phyloP scores from a whole-genome alignment of 1,284 basidiomycete species.

The Cutaneotrichosporon cavernicola region DNA sequence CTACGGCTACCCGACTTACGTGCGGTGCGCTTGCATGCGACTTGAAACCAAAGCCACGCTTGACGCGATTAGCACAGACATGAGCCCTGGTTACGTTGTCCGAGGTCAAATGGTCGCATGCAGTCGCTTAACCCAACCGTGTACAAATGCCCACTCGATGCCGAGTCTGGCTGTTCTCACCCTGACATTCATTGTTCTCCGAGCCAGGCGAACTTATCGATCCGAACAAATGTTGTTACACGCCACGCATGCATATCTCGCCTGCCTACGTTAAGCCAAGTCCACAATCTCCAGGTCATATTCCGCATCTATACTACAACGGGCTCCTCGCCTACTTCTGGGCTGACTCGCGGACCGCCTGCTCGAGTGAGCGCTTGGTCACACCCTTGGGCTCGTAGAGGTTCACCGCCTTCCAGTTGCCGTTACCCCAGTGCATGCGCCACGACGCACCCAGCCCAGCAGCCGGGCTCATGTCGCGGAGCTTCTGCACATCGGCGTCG shows the following conservation, averaged over 20 bases:
- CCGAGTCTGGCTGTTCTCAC: neutral
- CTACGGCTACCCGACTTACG: too few species aligned
- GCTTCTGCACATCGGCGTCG: conserved; percentile 6
- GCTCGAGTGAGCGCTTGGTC: conserved; percentile 2
- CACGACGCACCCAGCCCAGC: conserved; percentile 15
- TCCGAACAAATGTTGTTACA: neutral
- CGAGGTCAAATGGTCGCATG: neutral
- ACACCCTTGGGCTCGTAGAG: conserved; percentile 11
- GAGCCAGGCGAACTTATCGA: neutral
- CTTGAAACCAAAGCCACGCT: too few species aligned
- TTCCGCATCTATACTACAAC: neutral
- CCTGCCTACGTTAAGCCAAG: neutral
- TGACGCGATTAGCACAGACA: too few species aligned
- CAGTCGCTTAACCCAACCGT: neutral
- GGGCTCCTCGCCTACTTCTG: neutral
- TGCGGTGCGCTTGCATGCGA: too few species aligned
- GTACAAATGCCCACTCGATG: neutral
- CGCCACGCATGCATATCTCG: too few species aligned
- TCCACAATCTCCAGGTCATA: neutral
- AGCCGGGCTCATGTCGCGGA: neutral
- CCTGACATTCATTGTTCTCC: neutral
- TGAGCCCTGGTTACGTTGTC: too few species aligned
- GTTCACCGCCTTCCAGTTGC: conserved; percentile 13
- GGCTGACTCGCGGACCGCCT: conserved; percentile 10
- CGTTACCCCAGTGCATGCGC: conserved; percentile 19